Base-by-base conservation (phyloP, 352 stramenopile genomes). In the Phytophthora ramorum region DNA sequence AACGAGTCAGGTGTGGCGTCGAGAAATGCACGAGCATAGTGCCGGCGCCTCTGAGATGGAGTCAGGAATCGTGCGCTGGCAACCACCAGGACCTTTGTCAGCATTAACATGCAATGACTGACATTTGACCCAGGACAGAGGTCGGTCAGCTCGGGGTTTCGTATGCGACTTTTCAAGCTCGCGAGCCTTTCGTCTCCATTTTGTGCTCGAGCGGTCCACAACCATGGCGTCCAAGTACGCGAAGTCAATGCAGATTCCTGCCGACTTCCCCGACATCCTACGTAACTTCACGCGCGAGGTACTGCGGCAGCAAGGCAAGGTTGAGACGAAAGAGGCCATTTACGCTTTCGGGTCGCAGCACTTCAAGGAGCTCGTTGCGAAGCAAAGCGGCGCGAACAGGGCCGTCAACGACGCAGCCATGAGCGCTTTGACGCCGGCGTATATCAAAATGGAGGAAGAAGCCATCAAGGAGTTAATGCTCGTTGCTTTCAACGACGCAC, bases 191-290 rank as follows among this genome's bases (percentile, higher is more conserved):
- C 28, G 26, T 17, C 26, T 12, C 30, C 37, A 17, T 0, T 32
- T 32, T 14, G 14, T n/a, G 34, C 10, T 40, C 10, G 7, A 44
- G 14, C 14, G 1, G 9, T 2, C n/a, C 35, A 7, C 24, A 32
- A 60, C 14, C 8, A 95, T 97, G 85, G 82, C 89, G 35, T 94
- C 85, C 57, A 92, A 90, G 71, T 96, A 95, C 30, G 83, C 87
- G 38, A 96, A 96, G 73, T 73, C 78, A 14, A 81, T 95, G 51
- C 81, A 90, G 44, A 73, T 96, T 45, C 88, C 87, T 19, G 55
- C 52, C 6, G 82, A 88, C 13, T 95, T 97, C 44, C 83, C 85
- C 8, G 83, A 91, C 20, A 58, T 93, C 37, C 60, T 97, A 60
- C 82, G 84, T 20, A 80, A 78, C 44, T 92, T 97, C 51, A 78